A percentile compares a stretch with the other conserved stretches of the same genome.
Conservation (phyloP, 306 rosid species). For the Prunus campanulata region DNA sequence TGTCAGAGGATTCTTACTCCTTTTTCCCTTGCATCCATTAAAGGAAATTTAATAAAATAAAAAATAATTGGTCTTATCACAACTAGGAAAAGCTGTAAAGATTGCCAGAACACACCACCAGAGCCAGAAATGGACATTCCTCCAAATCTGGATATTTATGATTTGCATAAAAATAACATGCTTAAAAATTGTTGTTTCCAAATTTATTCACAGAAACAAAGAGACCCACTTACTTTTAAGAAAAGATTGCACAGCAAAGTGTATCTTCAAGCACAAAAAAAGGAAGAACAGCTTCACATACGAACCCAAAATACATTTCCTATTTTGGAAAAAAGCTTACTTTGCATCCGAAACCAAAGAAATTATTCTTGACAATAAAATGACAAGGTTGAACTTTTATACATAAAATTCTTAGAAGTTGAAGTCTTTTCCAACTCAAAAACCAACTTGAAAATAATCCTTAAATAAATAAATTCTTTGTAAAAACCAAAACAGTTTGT, state of each 20-base stretch:
- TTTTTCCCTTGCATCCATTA: not conserved
- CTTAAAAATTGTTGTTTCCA: not conserved
- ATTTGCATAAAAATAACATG: not conserved
- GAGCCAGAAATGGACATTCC: slow-evolving; percentile 16
- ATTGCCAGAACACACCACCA: slow-evolving; percentile 6
- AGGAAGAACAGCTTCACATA: not conserved
- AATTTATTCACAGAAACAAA: not conserved
- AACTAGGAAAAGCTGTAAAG: slow-evolving; percentile 13
- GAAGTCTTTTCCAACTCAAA: slow-evolving; percentile 7
- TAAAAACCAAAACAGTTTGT: not conserved
- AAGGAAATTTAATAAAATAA: slow-evolving; percentile 11
- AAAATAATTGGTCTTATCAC: not conserved
- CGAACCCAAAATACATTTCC: not conserved
- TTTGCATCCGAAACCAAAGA: not conserved
- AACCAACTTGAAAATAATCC: not conserved
- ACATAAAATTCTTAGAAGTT: not conserved
- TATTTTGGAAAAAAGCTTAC: not conserved
- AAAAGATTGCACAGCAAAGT: slow-evolving; percentile 2
- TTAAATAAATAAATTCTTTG: not conserved
- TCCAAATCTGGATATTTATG: slow-evolving; percentile 22
- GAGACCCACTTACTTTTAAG: not conserved
- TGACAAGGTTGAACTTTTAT: not conserved
- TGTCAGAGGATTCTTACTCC: slow-evolving; percentile 6
- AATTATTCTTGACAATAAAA: not conserved
- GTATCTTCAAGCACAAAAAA: not conserved